These are phyloP conservation scores for Fusarium virguliforme DNA, from an alignment of 2,329 filamentous ascomycete species.

Conservation along the genomic window DNA sequence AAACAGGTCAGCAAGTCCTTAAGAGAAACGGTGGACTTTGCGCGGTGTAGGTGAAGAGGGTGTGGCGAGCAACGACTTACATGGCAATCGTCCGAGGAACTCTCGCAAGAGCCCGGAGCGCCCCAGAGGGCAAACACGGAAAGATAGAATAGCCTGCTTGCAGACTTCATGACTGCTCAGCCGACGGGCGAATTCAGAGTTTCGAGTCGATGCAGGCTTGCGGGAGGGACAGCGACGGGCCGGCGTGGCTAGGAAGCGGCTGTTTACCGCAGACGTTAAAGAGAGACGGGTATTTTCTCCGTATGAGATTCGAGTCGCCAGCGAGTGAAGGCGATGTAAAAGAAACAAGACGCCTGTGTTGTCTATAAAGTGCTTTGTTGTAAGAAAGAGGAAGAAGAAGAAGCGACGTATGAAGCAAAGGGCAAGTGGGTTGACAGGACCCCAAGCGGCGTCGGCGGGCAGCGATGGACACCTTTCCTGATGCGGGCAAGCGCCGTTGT, in stretches of 20 bases:
- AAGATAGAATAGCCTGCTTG: conserved; percentile 70
- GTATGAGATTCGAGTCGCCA: conserved; percentile 13
- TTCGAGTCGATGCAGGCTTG: conserved; percentile 13
- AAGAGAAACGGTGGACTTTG: background rate
- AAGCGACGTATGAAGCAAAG: conserved; percentile 46
- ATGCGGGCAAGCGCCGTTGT: conserved; percentile 22
- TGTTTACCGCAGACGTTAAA: conserved; percentile 17
- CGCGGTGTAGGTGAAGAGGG: background rate
- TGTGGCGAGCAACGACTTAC: conserved; percentile 60
- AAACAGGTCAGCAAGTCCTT: conserved; percentile 58
- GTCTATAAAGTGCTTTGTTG: conserved; percentile 20
- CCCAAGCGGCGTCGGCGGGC: conserved; percentile 37
- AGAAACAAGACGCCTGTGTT: background rate
- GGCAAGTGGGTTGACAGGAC: conserved; percentile 41
- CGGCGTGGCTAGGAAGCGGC: conserved; percentile 11
- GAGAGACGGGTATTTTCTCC: background rate
- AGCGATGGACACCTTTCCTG: conserved; percentile 39
- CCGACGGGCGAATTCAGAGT: conserved; percentile 29
- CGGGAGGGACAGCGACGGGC: conserved; percentile 17
- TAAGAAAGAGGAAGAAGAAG: conserved; percentile 32
- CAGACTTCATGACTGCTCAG: conserved; percentile 64
- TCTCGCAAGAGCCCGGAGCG: conserved; percentile 63
- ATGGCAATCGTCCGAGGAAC: conserved; percentile 66
- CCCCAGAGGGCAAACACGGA: conserved; percentile 71
- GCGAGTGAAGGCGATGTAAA: conserved; percentile 36